Evolutionary conservation across 2,329 filamentous ascomycete species (phyloP), one percentile per base, ranked within the genome.

Genomic region (Fusarium keratoplasticum): DNA sequence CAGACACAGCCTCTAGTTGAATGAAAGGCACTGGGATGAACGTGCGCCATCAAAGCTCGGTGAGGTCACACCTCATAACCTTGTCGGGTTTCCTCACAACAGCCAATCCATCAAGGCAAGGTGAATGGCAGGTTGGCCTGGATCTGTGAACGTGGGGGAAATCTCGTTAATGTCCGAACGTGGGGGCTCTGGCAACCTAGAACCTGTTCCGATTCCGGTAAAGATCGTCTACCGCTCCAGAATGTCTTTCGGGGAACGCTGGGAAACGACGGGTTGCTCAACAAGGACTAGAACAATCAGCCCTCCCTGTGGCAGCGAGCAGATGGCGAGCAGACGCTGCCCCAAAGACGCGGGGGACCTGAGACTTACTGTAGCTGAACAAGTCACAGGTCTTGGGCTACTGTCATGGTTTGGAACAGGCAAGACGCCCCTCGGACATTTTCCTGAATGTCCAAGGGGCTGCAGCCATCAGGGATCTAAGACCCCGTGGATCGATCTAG

Each of bases 371-470:
- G 59, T 36, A 47, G 52, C 47, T 71, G 66, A 69, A 64, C 58
- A 61, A 62, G 58, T 67, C 61, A 50, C 66, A 59, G 25, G 52
- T 61, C 60, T 60, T 58, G 18, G 16, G 52, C 25, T 64, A 50
- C 31, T 55, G 62, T 47, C 58, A 59, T 25, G 38, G 18, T n/a
- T 44, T 50, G 47, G 29, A 73, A 61, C 40, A 59, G 68, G 64
- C 36, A 67, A 68, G 59, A 66, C 66, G 75, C 66, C 65, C 58
- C 54, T 73, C 75, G 76, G 76, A 59, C 42, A 72, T 69, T 77
- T 77, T 76, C 64, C 61, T 54, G 58, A 55, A 63, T 58, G 61
- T 50, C 64, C 44, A 74, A 73, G 57, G 69, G 60, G 14, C 58
- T 64, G 59, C 54, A 61, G 64, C 64, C 59, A 35, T 62, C 67